Conservation (phyloP, 2,329 filamentous ascomycete species). For the Aureobasidium sp. region DNA sequence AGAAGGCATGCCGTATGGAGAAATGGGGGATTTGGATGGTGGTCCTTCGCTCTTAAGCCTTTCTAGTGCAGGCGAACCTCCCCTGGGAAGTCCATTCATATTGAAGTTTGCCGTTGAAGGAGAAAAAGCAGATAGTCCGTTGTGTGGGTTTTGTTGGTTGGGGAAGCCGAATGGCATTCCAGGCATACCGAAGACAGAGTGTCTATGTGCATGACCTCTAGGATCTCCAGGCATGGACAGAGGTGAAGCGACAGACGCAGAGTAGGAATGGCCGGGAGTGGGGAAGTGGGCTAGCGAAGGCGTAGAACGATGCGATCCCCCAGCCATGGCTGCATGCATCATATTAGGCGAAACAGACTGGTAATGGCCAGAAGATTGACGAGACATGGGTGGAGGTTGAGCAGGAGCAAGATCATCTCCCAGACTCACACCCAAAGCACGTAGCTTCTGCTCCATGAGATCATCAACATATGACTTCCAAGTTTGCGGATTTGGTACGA, state of each 20-base stretch:
- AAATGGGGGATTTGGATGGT: constrained; percentile 42
- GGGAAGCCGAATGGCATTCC: constrained; percentile 57
- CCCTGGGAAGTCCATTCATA: constrained; percentile 30
- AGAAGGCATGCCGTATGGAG: constrained; percentile 41
- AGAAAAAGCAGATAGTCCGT: constrained; percentile 37
- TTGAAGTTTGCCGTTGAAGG: constrained; percentile 24
- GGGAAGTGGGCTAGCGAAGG: constrained; percentile 49
- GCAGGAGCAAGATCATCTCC: constrained; percentile 60
- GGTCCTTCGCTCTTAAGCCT: constrained; percentile 31
- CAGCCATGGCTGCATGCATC: constrained; percentile 44
- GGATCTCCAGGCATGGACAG: constrained; percentile 55
- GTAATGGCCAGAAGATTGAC: constrained; percentile 67
- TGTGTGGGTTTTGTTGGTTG: constrained; percentile 55
- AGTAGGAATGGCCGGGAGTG: constrained; percentile 42
- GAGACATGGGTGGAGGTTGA: constrained; percentile 54
- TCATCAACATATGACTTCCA: constrained; percentile 77
- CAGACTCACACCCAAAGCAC: constrained; percentile 79
- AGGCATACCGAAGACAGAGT: constrained; percentile 57
- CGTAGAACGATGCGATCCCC: constrained; percentile 18
- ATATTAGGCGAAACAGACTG: constrained; percentile 72
- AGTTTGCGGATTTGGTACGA: constrained; percentile 62
- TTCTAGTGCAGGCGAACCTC: constrained; percentile 36
- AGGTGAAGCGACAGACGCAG: constrained; percentile 63
- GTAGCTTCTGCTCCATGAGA: constrained; percentile 83
- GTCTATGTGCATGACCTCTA: constrained; percentile 58